These are phyloP conservation scores for Graphilbum ipis-grandicollis DNA, from an alignment of 2,329 filamentous ascomycete genomes.

Conservation along the genomic window DNA sequence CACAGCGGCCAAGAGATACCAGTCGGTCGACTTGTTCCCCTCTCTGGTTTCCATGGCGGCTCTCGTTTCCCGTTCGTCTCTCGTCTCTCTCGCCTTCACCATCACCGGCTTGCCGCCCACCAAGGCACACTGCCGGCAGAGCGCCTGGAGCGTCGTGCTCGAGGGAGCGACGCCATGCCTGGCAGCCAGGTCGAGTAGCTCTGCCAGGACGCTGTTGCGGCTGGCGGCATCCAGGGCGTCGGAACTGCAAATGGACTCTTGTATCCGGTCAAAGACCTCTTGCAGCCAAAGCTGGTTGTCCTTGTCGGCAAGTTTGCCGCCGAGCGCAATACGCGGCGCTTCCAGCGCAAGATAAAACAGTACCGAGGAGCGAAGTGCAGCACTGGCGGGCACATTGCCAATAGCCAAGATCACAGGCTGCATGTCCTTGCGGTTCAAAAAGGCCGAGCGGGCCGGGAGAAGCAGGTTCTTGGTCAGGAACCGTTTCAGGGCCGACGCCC, in stretches of 20 bases:
- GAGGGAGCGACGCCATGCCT: conserved; percentile 17
- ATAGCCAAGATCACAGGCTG: not conserved
- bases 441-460: conserved; percentile 30
- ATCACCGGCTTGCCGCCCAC: not conserved
- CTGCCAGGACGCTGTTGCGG: conserved; percentile 10
- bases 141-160: conserved; percentile 20
- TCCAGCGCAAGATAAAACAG: conserved; percentile 25
- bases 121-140: conserved; percentile 26
- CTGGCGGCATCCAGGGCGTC: not conserved
- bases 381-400: not conserved
- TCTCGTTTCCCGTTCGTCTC: no score
- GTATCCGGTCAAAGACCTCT: conserved; percentile 16
- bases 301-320: conserved; percentile 17
- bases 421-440: conserved; percentile 21
- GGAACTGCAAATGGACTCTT: conserved; percentile 12
- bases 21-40: no score
- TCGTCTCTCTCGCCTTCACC: conserved; percentile 9
- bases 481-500: conserved; percentile 27
- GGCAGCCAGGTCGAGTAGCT: conserved; percentile 17
- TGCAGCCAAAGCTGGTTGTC: conserved; percentile 23
- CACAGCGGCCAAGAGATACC: conserved; percentile 23
- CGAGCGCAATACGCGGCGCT: conserved; percentile 14
- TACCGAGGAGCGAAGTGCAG: conserved; percentile 20
- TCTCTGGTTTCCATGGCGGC: no score
- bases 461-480: conserved; percentile 34